Conservation (phyloP, 2,329 filamentous ascomycete species). For the Dothistroma pini region DNA sequence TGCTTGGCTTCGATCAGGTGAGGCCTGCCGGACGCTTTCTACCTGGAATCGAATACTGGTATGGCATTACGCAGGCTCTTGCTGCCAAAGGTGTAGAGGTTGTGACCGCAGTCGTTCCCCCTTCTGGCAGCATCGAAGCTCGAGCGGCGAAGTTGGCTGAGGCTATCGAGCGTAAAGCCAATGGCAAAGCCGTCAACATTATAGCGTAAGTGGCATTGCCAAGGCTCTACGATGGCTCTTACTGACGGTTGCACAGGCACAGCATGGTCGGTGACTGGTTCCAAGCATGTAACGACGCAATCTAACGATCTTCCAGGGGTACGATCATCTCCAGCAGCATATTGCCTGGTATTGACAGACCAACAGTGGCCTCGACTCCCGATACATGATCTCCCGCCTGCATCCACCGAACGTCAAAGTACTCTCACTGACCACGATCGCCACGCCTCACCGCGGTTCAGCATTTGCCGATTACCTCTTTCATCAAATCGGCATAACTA, state of each 20-base stretch:
- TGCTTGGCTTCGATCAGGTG: constrained; percentile 63
- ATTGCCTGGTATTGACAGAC: constrained; percentile 5
- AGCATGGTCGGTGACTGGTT: constrained; percentile 18
- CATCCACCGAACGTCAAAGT: constrained; percentile 68
- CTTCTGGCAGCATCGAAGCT: constrained; percentile 57
- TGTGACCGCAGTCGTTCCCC: constrained; percentile 58
- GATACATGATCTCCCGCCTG: constrained; percentile 61
- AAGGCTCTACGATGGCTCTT: background rate
- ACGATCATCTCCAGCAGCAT: constrained; percentile 1
- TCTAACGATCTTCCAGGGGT: constrained; percentile 23
- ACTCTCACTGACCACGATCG: constrained; percentile 62
- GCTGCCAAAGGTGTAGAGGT: constrained; percentile 55
- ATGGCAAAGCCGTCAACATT: constrained; percentile 60
- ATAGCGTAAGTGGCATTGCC: constrained; percentile 51
- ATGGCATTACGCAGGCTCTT: constrained; percentile 59
- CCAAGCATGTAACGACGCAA: background rate
- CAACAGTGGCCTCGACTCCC: constrained; percentile 57
- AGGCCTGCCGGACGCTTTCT: constrained; percentile 49
- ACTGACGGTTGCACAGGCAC: constrained; percentile 18
- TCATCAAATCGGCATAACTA: constrained; percentile 52
- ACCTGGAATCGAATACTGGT: constrained; percentile 62
- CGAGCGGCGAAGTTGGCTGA: constrained; percentile 53
- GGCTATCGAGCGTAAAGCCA: constrained; percentile 51
- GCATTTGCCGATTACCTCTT: constrained; percentile 61
- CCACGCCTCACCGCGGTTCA: constrained; percentile 59